Evolutionary conservation across 768 basidiomycete genomes (phyloP), one percentile per base, ranked within the genome.

Genomic region (Candolleomyces eurysporus): DNA sequence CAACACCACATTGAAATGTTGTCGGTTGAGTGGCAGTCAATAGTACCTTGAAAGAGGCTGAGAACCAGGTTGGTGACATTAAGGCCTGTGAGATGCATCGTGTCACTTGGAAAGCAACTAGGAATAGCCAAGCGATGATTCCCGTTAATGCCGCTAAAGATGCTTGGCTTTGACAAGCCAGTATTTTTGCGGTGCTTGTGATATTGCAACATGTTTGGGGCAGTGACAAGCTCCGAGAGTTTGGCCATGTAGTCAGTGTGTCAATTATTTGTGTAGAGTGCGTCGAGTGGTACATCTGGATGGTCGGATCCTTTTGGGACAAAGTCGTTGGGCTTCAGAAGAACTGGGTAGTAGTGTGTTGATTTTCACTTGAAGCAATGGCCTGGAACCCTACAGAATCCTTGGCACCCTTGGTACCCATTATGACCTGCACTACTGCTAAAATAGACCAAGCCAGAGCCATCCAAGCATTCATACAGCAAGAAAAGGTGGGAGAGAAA

Each of bases 51-150:
- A 78, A 75, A 65, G 61, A 78, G 32, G 21, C 52, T 7, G 54
- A 82, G 1, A 42, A 81, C 42, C 0, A 81, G 67, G 21, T 81
- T 77, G 5, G 75, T 72, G 53, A 82, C 71, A 22, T 71, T 72
- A 52, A 78, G 61, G 3, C 63, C 61, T 4, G 66, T 22, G 0
- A 78, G 66, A 61, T 81, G 78, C 79, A 83, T 83, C 0, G 73
- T 16, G 59, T 83, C 79, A 0, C 71, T 68, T 0, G 68, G 62
- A 64, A 80, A 81, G 19, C 68, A 69, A 0, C 51, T 39, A 0
- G 78, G 79, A 4, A 79, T 58, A 0, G 67, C 65, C 10, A 79
- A 68, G 0, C 56, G 68, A 0, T 36, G n/a, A 0, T 58, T n/a
- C 11, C 82, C 64, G n/a, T n/a, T n/a, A n/a, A n/a, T n/a, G 0